Evolutionary conservation across 1,139 yeast genomes (phyloP), one percentile per base, ranked within the genome.

Genomic region (Geotrichum aggregatum): DNA sequence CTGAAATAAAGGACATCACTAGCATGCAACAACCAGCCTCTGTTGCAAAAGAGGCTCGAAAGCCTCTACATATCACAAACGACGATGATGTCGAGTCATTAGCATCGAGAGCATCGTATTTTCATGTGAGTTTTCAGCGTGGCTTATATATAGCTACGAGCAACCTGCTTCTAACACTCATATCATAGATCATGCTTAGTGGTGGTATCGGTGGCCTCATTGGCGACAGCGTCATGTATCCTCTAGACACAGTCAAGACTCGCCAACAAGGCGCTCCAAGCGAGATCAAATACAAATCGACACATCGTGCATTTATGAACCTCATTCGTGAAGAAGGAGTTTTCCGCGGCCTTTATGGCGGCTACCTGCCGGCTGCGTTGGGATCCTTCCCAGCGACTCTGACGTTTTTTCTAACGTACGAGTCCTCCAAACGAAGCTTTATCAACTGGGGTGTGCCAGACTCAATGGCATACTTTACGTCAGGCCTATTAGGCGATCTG

Each of bases 181-280:
- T 43, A 24, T 14, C 11, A 24, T 34, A 54, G 54, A 49, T 54
- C 2, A 45, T 50, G 42, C 26, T 71, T 33, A 96, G 98, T 0
- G 98, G 98, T 39, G 97, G 96, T 1, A 72, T 91, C 48, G 98
- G 98, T 7, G 98, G 98, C 1, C 82, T 87, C 56, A 81, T 91
- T 36, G 98, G 98, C 14, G 98, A 92, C 64, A 78, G 95, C 1
- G 73, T 82, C 46, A 92, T 92, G 97, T 97, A 92, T 68, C 91
- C 98, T 1, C 72, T 92, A 44, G 98, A 92, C 65, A 92, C 98
- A 0, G 96, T 94, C 39, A 92, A 92, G 68, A 92, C 98, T 1
- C 76, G 98, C 60, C 98, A 92, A 67, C 98, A 92, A 66, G 98
- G 96, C 26, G 87, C 95, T 5, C 84, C 88, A 19, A 74, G 76